A percentile compares a stretch with the other conserved stretches of the same genome.
Evolutionary conservation across 441 rosid species (phyloP).

Genomic region (Flueggea neowawraea): DNA sequence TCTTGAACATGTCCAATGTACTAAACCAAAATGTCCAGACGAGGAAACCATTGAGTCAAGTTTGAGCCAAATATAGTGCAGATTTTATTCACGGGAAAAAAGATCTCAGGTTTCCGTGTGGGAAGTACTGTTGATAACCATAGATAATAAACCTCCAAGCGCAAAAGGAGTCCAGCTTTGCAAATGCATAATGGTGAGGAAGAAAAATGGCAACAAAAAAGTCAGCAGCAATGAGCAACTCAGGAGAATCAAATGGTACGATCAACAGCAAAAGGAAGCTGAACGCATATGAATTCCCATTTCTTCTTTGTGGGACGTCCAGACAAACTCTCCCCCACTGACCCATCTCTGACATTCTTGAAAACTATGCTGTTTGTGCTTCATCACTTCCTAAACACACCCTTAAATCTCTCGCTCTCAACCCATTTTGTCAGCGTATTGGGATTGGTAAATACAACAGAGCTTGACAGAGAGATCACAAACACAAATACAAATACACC

Average conservation of each 20-base stretch:
- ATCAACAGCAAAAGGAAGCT: not conserved
- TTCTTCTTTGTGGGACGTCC: constrained; percentile 5
- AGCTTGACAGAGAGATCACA: not conserved
- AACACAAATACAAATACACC: not conserved
- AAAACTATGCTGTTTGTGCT: constrained; percentile 13
- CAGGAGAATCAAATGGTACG: not conserved
- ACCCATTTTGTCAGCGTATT: no score
- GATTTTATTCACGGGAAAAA: no score
- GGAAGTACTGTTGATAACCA: no score
- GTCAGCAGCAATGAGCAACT: not conserved
- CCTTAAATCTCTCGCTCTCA: not conserved
- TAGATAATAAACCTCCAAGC: no score
- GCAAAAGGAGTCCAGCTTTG: no score
- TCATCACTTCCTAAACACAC: constrained; percentile 3
- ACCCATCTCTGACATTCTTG: constrained; percentile 27
- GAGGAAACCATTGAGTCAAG: no score
- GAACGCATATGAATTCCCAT: constrained; percentile 7
- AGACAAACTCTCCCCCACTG: constrained; percentile 22
- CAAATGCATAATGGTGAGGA: no score
- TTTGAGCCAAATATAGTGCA: no score
- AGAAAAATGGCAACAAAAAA: no score
- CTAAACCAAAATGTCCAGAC: no score
- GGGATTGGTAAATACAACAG: not conserved
- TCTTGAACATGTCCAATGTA: no score
- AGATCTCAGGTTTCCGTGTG: no score